Percentiles rank a stretch among this genome's conserved stretches.
Evolutionary conservation across 768 basidiomycete genomes (phyloP).

Genomic region (Trametopsis cervina): DNA sequence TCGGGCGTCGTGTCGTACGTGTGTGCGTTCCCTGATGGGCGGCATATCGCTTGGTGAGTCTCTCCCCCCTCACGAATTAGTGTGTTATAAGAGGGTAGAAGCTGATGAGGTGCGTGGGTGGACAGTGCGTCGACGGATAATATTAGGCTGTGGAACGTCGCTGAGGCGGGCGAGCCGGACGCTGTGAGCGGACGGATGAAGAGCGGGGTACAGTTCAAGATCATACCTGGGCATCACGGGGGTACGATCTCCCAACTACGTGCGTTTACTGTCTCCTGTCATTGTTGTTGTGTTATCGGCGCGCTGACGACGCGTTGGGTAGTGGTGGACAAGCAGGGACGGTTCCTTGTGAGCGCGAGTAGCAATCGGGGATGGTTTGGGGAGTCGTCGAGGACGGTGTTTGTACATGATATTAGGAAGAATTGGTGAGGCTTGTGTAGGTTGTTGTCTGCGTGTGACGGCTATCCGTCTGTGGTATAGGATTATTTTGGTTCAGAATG

Average conservation of each 20-base stretch:
- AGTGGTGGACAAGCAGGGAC: conserved; percentile 83
- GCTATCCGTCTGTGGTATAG: no score
- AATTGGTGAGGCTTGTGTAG: no score
- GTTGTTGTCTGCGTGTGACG: no score
- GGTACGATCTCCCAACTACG: conserved; percentile 91
- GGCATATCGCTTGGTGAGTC: conserved; percentile 83
- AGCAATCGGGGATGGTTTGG: conserved; percentile 95
- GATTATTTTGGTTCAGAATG: no score
- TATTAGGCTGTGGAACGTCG: conserved; percentile 88
- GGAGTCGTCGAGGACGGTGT: conserved; percentile 82
- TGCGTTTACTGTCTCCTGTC: conserved; percentile 37
- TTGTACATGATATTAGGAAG: conserved; percentile 81
- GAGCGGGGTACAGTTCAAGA: conserved; percentile 83
- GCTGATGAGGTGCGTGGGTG: no score
- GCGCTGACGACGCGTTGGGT: conserved; percentile 2
- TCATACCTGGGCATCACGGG: conserved; percentile 93
- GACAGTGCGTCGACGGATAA: conserved; percentile 87
- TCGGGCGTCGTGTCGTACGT: conserved; percentile 92
- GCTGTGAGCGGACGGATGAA: conserved; percentile 45
- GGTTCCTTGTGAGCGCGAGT: conserved; percentile 86
- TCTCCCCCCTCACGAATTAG: conserved; percentile 4
- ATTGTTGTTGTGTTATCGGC: conserved; percentile 5
- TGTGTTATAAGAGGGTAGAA: neutral
- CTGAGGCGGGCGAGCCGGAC: conserved; percentile 67
- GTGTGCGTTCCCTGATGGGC: conserved; percentile 85